These are phyloP conservation scores for Globisporangium ultimum DNA, from an alignment of 352 stramenopile species.

Conservation along the genomic window DNA sequence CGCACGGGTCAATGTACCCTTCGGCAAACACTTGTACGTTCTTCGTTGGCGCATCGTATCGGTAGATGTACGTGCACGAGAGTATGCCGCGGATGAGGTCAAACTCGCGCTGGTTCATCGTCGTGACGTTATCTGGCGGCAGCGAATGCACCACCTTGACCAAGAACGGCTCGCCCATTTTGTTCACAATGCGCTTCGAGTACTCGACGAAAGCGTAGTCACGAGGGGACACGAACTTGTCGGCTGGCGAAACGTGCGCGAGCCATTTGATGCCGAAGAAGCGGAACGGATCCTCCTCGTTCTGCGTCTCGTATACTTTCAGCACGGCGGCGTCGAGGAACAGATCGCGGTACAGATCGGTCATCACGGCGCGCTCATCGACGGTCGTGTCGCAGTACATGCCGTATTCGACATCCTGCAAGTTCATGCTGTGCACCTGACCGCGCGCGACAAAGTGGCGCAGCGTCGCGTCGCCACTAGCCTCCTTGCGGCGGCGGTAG, in stretches of 20 bases:
- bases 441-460: conserved; percentile 43
- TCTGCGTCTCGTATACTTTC: conserved; percentile 32
- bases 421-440: conserved; percentile 41
- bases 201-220: conserved; percentile 52
- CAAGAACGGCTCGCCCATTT: conserved; percentile 32
- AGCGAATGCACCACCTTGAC: conserved; percentile 46
- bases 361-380: conserved; percentile 44
- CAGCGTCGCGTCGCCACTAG: conserved; percentile 18
- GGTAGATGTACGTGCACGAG: conserved; percentile 42
- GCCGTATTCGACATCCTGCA: conserved; percentile 50
- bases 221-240: conserved; percentile 48
- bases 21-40: conserved; percentile 41
- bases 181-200: conserved; percentile 27
- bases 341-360: conserved; percentile 35
- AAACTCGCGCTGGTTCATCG: conserved; percentile 41
- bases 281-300: conserved; percentile 34
- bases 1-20: conserved; percentile 36
- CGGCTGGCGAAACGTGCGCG: conserved; percentile 32
- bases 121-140: conserved; percentile 22
- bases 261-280: conserved; percentile 56
- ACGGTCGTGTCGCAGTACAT: conserved; percentile 44
- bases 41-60: conserved; percentile 36
- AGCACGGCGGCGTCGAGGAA: conserved; percentile 45
- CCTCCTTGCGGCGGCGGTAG: conserved; percentile 43
- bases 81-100: conserved; percentile 38